Percentiles rank a stretch among this genome's conserved stretches.
Evolutionary conservation across 2,329 filamentous ascomycete genomes (phyloP).

Genomic region (Colletotrichum tabaci): DNA sequence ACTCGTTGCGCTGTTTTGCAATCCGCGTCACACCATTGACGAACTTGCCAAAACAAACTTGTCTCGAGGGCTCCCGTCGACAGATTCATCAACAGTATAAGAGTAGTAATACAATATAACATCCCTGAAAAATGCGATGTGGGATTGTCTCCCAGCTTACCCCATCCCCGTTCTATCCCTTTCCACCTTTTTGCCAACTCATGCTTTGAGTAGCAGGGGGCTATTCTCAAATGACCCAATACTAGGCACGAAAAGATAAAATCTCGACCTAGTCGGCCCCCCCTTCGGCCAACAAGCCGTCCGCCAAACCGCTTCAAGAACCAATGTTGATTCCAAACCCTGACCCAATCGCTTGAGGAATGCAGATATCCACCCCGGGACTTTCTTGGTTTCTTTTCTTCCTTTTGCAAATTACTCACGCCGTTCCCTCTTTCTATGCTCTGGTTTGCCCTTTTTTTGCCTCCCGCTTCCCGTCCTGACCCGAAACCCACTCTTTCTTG

Average conservation of each 20-base stretch:
- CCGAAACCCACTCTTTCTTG: background rate
- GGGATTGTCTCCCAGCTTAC: background rate
- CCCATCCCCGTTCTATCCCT: background rate
- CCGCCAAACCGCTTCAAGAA: background rate
- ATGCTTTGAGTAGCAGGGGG: background rate
- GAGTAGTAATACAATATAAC: background rate
- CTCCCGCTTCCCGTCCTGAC: background rate
- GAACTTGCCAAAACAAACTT: background rate
- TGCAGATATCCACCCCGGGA: conserved; percentile 7
- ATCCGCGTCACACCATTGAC: background rate
- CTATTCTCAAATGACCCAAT: background rate
- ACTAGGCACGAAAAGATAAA: background rate
- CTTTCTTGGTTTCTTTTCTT: background rate
- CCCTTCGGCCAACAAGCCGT: background rate
- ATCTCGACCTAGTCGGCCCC: background rate
- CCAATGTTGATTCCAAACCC: background rate
- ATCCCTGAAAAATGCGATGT: too few species aligned
- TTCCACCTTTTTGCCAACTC: background rate
- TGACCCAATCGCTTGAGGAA: background rate
- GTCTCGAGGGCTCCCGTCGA: too few species aligned
- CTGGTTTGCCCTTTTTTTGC: background rate
- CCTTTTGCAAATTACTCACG: background rate
- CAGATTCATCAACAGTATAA: background rate
- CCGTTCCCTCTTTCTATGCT: background rate
- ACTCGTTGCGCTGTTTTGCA: background rate